These are phyloP conservation scores for Dillenia suffruticosa DNA, from an alignment of 164 flowering plant species.

Conservation along the genomic window DNA sequence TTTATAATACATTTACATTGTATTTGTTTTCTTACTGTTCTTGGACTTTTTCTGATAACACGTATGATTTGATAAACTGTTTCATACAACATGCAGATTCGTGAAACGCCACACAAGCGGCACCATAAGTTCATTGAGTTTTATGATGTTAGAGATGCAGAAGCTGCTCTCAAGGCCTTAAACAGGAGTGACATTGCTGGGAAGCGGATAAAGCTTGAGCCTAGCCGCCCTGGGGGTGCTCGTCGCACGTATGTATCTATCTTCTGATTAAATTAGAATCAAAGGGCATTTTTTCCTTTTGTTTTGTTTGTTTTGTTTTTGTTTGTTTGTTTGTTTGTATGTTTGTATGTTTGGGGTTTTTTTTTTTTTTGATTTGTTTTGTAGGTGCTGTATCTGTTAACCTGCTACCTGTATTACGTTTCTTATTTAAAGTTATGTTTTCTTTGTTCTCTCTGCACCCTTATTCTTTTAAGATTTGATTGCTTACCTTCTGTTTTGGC, in stretches of 20 bases:
- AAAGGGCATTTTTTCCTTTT: too few species aligned
- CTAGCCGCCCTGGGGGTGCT: slow-evolving; percentile 97
- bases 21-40: background rate
- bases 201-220: slow-evolving; percentile 94
- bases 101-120: slow-evolving; percentile 96
- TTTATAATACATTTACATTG: background rate
- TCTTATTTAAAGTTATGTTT: too few species aligned
- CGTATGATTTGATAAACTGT: slow-evolving; percentile 4
- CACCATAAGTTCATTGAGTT: slow-evolving; percentile 95
- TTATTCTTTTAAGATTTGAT: too few species aligned
- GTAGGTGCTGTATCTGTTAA: too few species aligned
- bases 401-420: too few species aligned
- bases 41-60: background rate
- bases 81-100: slow-evolving; percentile 43
- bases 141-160: slow-evolving; percentile 98
- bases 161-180: slow-evolving; percentile 81
- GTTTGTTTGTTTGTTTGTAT: too few species aligned
- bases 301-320: too few species aligned
- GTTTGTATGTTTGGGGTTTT: too few species aligned
- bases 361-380: too few species aligned
- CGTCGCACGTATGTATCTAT: slow-evolving; percentile 65
- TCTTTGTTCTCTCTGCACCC: too few species aligned
- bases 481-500: too few species aligned
- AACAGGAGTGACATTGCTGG: slow-evolving; percentile 97
- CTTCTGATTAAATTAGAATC: too few species aligned